phyloP scores from a whole-genome alignment of 495 filamentous ascomycete species.

The Hyaloscypha bicolor region DNA sequence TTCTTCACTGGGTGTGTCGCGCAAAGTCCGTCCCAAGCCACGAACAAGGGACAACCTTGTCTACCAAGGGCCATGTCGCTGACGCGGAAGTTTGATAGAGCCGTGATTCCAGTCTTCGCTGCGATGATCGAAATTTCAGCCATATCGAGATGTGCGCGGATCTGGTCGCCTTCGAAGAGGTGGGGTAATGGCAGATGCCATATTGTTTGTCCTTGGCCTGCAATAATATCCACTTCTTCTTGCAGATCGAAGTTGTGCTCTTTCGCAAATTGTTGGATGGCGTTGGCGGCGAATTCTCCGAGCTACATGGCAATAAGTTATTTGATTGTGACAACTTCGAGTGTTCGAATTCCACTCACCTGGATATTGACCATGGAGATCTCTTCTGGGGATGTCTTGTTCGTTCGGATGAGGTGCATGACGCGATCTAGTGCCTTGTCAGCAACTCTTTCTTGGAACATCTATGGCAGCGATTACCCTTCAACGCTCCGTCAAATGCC shows the following conservation, averaged over 20 bases:
- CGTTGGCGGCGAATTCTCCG: conserved; percentile 43
- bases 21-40: conserved; percentile 44
- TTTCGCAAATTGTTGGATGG: conserved; percentile 38
- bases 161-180: conserved; percentile 34
- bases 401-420: conserved; percentile 46
- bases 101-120: conserved; percentile 43
- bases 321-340: neutral
- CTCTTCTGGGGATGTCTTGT: conserved; percentile 44
- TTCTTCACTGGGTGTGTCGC: conserved; percentile 48
- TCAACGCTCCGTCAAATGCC: conserved; percentile 21
- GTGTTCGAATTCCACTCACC: neutral
- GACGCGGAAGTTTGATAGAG: conserved; percentile 46
- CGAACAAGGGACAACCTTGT: conserved; percentile 45
- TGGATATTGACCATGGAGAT: conserved; percentile 45
- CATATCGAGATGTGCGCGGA: conserved; percentile 35
- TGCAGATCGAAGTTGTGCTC: conserved; percentile 27
- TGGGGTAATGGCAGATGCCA: conserved; percentile 34
- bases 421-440: conserved; percentile 41
- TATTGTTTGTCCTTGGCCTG: conserved; percentile 35
- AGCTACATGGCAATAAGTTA: conserved; percentile 18
- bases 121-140: conserved; percentile 37
- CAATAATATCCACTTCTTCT: conserved; percentile 31
- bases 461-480: conserved; percentile 4
- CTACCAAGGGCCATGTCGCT: conserved; percentile 45
- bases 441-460: neutral